These are phyloP conservation scores for Chlamydomonas sphaeroides DNA, from an alignment of 139 green algal genomes.

Conservation along the genomic window DNA sequence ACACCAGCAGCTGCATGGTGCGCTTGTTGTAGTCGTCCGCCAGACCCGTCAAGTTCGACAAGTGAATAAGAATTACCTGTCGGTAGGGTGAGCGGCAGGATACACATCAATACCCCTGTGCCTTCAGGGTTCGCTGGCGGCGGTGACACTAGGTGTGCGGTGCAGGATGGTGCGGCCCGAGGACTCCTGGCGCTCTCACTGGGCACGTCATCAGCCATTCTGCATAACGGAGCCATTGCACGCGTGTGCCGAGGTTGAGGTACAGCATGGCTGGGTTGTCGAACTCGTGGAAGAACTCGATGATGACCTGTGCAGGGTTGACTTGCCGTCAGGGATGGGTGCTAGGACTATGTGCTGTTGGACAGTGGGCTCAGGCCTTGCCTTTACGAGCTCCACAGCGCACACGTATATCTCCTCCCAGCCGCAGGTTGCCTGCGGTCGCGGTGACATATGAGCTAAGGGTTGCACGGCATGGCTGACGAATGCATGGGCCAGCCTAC, in stretches of 20 bases:
- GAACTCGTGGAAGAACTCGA: slow-evolving; percentile 40
- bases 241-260: slow-evolving; percentile 13
- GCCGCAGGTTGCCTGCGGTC: too few species aligned
- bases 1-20: slow-evolving; percentile 65
- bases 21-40: slow-evolving; percentile 69
- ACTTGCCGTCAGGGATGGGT: too few species aligned
- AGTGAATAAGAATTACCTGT: slow-evolving; percentile 67
- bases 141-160: too few species aligned
- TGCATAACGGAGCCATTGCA: slow-evolving; percentile 51
- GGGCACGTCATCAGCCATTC: slow-evolving; percentile 69
- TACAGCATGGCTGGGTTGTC: slow-evolving; percentile 43
- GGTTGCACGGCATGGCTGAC: too few species aligned
- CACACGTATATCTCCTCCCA: too few species aligned
- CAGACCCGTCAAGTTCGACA: slow-evolving; percentile 69
- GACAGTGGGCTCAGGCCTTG: too few species aligned
- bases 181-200: slow-evolving; percentile 8
- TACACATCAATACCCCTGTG: background rate
- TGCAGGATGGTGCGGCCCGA: background rate
- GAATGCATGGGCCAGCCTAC: too few species aligned
- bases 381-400: too few species aligned
- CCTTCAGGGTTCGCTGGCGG: background rate
- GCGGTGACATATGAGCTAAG: too few species aligned
- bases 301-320: too few species aligned
- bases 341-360: too few species aligned
- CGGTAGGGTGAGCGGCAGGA: background rate